Conservation (phyloP, 768 basidiomycete genomes). For the Pleurotus citrinopileatus region DNA sequence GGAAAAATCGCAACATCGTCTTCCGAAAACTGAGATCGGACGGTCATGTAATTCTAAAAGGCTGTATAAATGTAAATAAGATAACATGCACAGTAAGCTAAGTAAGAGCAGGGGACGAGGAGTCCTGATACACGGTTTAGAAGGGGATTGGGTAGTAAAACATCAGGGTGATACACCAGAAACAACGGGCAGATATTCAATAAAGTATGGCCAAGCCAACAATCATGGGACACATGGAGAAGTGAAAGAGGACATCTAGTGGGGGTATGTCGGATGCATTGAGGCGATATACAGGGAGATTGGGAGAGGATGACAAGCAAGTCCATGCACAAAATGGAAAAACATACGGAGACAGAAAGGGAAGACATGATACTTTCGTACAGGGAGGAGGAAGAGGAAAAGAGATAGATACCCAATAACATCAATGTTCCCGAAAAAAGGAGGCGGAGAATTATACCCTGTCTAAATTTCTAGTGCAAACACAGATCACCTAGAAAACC, state of each 20-base stretch:
- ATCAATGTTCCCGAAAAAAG: conserved; percentile 8
- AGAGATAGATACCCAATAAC: conserved; percentile 10
- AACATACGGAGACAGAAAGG: neutral
- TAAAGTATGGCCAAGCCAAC: neutral
- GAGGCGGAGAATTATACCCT: neutral
- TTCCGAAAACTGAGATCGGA: too few relatives aligned
- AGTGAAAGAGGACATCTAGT: neutral
- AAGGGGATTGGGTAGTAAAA: too few relatives aligned
- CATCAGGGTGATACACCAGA: conserved; percentile 1
- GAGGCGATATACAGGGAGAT: neutral
- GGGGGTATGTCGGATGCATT: conserved; percentile 5
- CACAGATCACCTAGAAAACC: neutral
- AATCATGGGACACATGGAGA: neutral
- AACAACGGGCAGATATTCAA: conserved; percentile 7
- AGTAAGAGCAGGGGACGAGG: neutral
- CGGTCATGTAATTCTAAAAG: too few relatives aligned
- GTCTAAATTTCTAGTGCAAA: conserved; percentile 3
- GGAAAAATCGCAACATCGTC: too few relatives aligned
- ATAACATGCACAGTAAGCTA: conserved; percentile 8
- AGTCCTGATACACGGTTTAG: too few relatives aligned
- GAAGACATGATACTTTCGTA: neutral
- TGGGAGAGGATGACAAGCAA: neutral
- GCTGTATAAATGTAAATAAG: conserved; percentile 6
- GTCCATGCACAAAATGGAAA: neutral
- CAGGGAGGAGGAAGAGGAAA: neutral